Conservation (phyloP, 73 alveolate genomes). For the Paramecium pentaurelia region DNA sequence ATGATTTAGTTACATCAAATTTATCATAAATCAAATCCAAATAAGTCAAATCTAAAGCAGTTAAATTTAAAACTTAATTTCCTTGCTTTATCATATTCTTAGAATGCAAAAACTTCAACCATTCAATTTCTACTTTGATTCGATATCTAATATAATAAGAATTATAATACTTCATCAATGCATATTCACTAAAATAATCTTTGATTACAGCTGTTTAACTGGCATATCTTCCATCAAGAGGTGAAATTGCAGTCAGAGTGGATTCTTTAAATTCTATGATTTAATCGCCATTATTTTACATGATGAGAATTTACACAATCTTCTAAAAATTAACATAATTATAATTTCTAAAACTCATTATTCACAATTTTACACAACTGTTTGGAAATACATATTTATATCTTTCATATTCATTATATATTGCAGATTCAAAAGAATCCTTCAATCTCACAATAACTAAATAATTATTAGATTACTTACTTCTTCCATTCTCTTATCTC, state of each 20-base stretch:
- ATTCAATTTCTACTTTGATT: conserved; percentile 80
- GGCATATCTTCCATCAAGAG: conserved; percentile 90
- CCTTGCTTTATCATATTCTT: conserved; percentile 58
- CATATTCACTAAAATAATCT: conserved; percentile 82
- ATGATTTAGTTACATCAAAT: conserved; percentile 72
- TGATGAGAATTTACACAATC: conserved; percentile 3
- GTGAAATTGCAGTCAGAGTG: conserved; percentile 73
- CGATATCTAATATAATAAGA: conserved; percentile 57
- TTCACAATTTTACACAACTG: not conserved
- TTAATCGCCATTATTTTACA: not conserved
- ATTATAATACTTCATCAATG: conserved; percentile 71
- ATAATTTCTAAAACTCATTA: not conserved
- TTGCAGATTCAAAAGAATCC: not conserved
- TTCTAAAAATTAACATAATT: not conserved
- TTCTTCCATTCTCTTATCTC: not conserved
- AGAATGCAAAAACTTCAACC: conserved; percentile 74
- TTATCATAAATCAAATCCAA: conserved; percentile 64
- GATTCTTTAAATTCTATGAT: conserved; percentile 26
- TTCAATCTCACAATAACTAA: not conserved
- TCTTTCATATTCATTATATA: not conserved
- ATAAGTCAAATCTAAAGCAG: conserved; percentile 54
- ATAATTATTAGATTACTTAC: not conserved
- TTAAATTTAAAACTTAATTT: conserved; percentile 43
- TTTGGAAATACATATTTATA: not conserved
- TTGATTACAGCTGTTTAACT: conserved; percentile 62